Conservation (phyloP, 2,329 filamentous ascomycete species). For the Samsoniella hepiali region DNA sequence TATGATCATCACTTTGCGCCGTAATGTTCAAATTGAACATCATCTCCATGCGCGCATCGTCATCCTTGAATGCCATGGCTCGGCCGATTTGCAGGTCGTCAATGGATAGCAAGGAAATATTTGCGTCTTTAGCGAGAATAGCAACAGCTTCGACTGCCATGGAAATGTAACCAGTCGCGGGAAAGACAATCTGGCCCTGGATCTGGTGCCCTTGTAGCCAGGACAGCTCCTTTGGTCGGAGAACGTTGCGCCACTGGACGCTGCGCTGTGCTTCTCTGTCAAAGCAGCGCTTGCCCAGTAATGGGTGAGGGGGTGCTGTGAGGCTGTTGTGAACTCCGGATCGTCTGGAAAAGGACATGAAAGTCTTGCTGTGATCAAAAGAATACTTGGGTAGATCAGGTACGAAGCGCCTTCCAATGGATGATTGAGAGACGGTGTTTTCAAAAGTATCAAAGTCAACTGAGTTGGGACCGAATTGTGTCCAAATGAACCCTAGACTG, state of each 20-base stretch:
- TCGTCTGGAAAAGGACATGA: not conserved
- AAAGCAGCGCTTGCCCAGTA: not conserved
- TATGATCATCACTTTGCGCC: too few species aligned
- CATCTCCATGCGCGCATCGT: not conserved
- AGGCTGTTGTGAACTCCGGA: not conserved
- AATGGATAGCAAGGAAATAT: too few species aligned
- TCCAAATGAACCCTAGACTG: conserved; percentile 21
- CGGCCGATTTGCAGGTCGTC: conserved; percentile 2
- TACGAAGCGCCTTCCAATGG: too few species aligned
- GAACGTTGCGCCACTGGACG: conserved; percentile 23
- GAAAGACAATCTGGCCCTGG: conserved; percentile 41
- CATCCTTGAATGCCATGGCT: not conserved
- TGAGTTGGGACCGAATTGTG: not conserved
- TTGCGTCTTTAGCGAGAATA: not conserved
- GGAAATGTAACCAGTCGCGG: conserved; percentile 35
- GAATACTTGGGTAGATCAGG: not conserved
- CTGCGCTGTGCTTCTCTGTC: not conserved
- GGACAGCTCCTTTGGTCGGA: conserved; percentile 26
- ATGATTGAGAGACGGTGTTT: not conserved
- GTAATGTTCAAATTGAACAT: not conserved
- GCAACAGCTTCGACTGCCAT: conserved; percentile 33
- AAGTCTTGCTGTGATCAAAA: not conserved
- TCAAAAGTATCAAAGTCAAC: not conserved
- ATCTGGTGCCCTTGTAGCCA: conserved; percentile 42
- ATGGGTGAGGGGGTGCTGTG: not conserved